These are phyloP conservation scores for Salix brachista DNA, from an alignment of 345 rosid genomes.

Conservation along the genomic window DNA sequence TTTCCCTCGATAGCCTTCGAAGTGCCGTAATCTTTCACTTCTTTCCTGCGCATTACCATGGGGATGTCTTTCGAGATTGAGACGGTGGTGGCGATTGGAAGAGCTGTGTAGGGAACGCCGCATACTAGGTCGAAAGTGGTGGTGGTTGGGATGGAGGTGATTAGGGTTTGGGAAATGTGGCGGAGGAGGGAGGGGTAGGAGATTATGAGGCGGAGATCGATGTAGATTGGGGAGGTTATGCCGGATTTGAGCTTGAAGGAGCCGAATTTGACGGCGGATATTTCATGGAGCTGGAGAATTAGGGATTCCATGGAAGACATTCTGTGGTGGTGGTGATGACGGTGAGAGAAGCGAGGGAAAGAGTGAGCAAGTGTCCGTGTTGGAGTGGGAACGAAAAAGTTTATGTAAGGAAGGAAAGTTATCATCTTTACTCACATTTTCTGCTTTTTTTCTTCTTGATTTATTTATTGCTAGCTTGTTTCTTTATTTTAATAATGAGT, in stretches of 20 bases:
- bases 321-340: neutral
- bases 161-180: conserved; percentile 64
- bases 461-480: neutral
- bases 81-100: conserved; percentile 86
- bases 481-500: neutral
- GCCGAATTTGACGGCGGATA: conserved; percentile 87
- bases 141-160: conserved; percentile 59
- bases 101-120: conserved; percentile 95
- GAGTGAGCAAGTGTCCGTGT: neutral
- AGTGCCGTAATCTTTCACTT: conserved; percentile 83
- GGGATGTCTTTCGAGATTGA: conserved; percentile 61
- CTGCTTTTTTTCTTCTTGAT: neutral
- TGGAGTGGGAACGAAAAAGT: neutral
- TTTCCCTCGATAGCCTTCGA: conserved; percentile 79
- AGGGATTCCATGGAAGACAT: conserved; percentile 65
- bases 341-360: neutral
- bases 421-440: neutral
- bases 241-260: conserved; percentile 92
- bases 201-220: conserved; percentile 91
- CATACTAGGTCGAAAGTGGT: conserved; percentile 61
- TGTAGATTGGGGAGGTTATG: conserved; percentile 81
- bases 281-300: conserved; percentile 78
- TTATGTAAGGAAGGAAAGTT: neutral
- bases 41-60: conserved; percentile 94
- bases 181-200: conserved; percentile 74